These are phyloP conservation scores for Elsinoe arachidis DNA, from an alignment of 2,329 filamentous ascomycete genomes.

Conservation along the genomic window DNA sequence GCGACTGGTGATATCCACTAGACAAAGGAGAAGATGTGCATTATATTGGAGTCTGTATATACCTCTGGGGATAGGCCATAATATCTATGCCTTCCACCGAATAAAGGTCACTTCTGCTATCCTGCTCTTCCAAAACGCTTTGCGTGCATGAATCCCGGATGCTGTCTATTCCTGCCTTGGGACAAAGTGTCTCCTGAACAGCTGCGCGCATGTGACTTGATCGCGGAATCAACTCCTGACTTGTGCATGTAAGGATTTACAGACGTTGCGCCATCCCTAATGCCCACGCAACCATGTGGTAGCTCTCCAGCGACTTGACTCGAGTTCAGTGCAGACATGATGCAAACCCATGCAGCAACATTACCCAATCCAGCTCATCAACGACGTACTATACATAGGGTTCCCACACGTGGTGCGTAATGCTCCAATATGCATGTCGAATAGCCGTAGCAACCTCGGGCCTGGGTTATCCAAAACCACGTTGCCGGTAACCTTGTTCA, in stretches of 20 bases:
- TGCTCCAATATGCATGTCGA: background rate
- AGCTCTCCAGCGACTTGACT: background rate
- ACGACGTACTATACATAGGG: slow-evolving; percentile 6
- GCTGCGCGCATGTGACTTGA: no score
- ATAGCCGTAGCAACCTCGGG: slow-evolving; percentile 9
- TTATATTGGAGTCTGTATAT: background rate
- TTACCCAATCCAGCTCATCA: background rate
- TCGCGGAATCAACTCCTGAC: background rate
- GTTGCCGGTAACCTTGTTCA: slow-evolving; percentile 1
- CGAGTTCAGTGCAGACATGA: background rate
- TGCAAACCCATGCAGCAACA: background rate
- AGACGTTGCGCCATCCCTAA: background rate
- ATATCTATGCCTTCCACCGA: background rate
- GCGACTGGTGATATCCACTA: slow-evolving; percentile 22
- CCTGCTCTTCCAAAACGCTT: background rate
- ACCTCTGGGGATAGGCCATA: background rate
- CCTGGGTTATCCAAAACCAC: slow-evolving; percentile 2
- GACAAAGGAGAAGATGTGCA: background rate
- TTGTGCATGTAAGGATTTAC: background rate
- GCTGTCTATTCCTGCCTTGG: background rate
- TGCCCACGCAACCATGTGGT: background rate
- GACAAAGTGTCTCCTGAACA: background rate
- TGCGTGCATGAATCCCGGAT: background rate
- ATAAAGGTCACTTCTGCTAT: background rate
- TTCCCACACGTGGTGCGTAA: background rate